A percentile compares a stretch with the other conserved stretches of the same genome.
phyloP scores from a whole-genome alignment of 257 asterid genomes.

The Nicotiana otophora region DNA sequence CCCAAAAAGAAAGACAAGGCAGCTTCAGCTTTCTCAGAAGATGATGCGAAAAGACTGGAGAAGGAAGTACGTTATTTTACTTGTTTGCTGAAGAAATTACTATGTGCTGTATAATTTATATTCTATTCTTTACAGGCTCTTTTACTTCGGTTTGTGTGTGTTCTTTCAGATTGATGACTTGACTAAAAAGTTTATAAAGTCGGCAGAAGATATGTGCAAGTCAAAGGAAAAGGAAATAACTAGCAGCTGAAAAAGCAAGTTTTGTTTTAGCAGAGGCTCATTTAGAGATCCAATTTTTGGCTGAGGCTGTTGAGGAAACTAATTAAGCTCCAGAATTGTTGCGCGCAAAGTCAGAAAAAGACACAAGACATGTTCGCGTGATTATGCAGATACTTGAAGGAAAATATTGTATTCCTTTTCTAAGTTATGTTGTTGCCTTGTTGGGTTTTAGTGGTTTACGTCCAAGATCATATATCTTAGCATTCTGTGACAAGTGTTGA shows the following conservation, averaged over 20 bases:
- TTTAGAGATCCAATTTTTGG: background rate
- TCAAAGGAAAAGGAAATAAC: constrained; percentile 84
- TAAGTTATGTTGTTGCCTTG: background rate
- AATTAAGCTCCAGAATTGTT: background rate
- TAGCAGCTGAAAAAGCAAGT: constrained; percentile 33
- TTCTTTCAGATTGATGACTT: constrained; percentile 67
- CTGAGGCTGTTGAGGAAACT: background rate
- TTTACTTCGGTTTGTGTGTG: constrained; percentile 5
- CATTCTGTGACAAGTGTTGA: background rate
- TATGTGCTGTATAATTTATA: background rate
- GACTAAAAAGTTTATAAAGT: constrained; percentile 81
- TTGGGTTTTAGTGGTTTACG: background rate
- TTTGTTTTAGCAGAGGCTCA: background rate
- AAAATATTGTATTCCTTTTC: background rate
- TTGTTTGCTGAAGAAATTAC: background rate
- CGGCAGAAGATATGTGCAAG: constrained; percentile 96
- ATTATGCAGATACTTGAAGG: background rate
- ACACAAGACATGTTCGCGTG: background rate
- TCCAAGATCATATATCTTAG: background rate
- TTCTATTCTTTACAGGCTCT: background rate
- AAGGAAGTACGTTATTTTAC: constrained; percentile 59
- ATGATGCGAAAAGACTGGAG: constrained; percentile 80
- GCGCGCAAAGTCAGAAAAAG: background rate
- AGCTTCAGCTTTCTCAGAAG: constrained; percentile 60
- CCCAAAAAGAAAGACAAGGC: constrained; percentile 74